phyloP scores from a whole-genome alignment of 2,329 filamentous ascomycete genomes.

The Amphichorda felina region DNA sequence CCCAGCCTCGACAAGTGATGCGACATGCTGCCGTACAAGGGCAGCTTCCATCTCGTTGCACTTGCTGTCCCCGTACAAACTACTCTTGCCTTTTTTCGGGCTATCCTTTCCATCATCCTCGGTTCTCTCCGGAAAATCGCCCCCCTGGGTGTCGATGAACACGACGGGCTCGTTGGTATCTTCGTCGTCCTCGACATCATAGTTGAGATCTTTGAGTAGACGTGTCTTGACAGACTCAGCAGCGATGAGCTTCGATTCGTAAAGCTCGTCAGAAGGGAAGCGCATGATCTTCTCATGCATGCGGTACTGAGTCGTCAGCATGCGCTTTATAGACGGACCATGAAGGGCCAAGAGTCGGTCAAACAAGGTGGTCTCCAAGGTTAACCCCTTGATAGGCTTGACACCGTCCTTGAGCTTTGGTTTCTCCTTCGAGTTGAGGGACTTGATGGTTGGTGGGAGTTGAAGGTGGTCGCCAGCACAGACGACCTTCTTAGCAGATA shows the following conservation, averaged over 20 bases:
- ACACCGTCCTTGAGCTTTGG: conserved; percentile 20
- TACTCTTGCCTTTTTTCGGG: conserved; percentile 30
- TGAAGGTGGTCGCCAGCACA: conserved; percentile 92
- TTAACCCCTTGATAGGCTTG: conserved; percentile 37
- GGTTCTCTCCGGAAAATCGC: conserved; percentile 74
- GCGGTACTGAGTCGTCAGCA: conserved; percentile 94
- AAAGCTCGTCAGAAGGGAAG: conserved; percentile 83
- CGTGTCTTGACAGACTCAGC: conserved; percentile 66
- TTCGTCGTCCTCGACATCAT: conserved; percentile 67
- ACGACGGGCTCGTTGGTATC: conserved; percentile 81
- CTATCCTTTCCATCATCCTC: conserved; percentile 57
- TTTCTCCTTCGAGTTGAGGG: conserved; percentile 42
- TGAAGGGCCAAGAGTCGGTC: conserved; percentile 76
- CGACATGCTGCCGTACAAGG: conserved; percentile 68
- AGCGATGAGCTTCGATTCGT: conserved; percentile 70
- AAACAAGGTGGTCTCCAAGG: conserved; percentile 83
- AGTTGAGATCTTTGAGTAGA: conserved; percentile 65
- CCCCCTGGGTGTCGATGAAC: conserved; percentile 94
- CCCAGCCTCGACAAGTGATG: conserved; percentile 64
- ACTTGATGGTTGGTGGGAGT: conserved; percentile 89
- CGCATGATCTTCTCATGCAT: conserved; percentile 97
- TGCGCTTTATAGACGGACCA: conserved; percentile 74
- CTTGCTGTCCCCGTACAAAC: conserved; percentile 53
- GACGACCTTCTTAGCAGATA: conserved; percentile 72
- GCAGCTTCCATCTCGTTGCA: conserved; percentile 85